Percentiles rank a stretch among this genome's conserved stretches.
phyloP scores from a whole-genome alignment of 2,329 filamentous ascomycete species.

The Talaromyces funiculosus region DNA sequence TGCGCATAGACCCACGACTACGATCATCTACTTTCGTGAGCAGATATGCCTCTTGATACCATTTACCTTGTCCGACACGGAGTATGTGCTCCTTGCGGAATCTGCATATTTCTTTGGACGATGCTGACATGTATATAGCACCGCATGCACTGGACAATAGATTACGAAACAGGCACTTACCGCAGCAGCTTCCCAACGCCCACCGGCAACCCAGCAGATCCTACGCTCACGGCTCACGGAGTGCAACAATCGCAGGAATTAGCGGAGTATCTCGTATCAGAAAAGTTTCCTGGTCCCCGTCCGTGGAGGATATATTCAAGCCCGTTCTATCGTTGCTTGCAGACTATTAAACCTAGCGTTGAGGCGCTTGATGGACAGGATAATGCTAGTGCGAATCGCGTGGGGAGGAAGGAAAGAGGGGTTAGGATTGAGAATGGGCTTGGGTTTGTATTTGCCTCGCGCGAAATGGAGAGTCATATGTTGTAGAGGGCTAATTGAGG shows the following conservation, averaged over 20 bases:
- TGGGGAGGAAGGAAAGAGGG: slow-evolving; percentile 24
- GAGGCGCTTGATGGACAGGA: slow-evolving; percentile 26
- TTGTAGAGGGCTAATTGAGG: not conserved
- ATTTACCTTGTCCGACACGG: slow-evolving; percentile 73
- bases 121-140: slow-evolving; percentile 53
- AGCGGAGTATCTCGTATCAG: slow-evolving; percentile 39
- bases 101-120: not conserved
- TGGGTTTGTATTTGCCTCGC: slow-evolving; percentile 35
- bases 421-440: slow-evolving; percentile 50
- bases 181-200: slow-evolving; percentile 67
- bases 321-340: slow-evolving; percentile 80
- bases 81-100: slow-evolving; percentile 50
- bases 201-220: slow-evolving; percentile 82
- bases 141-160: slow-evolving; percentile 82
- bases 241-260: slow-evolving; percentile 77
- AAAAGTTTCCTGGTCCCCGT: slow-evolving; percentile 30
- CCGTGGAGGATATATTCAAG: slow-evolving; percentile 65
- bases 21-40: not conserved
- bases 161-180: slow-evolving; percentile 75
- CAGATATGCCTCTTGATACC: slow-evolving; percentile 58
- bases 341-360: slow-evolving; percentile 68
- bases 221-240: slow-evolving; percentile 79
- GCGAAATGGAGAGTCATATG: too few species aligned
- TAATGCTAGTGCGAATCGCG: not conserved
- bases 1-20: not conserved